phyloP scores from a whole-genome alignment of 139 green algal species.

The Limnomonas spitsbergensis region DNA sequence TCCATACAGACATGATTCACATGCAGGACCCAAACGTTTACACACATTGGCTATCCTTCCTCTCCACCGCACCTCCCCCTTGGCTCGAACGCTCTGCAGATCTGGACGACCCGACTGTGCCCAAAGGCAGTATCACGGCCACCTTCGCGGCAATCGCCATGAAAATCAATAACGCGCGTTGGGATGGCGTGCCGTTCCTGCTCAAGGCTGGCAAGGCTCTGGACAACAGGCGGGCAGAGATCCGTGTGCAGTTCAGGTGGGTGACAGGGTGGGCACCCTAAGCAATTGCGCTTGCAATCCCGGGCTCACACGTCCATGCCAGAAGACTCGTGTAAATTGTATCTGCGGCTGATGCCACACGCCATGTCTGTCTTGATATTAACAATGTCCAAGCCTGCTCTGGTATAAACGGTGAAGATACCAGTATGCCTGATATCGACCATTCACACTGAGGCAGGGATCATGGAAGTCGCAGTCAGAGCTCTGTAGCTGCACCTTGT shows the following conservation, averaged over 20 bases:
- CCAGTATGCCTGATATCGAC: too few species aligned
- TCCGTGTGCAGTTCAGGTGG: conserved; percentile 92
- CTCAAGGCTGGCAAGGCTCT: conserved; percentile 98
- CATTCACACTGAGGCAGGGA: too few species aligned
- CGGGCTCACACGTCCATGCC: not conserved
- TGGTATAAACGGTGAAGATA: too few species aligned
- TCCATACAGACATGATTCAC: too few species aligned
- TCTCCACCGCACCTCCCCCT: not conserved
- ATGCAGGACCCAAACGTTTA: too few species aligned
- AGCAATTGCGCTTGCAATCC: not conserved
- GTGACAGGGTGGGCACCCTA: too few species aligned
- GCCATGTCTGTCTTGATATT: too few species aligned
- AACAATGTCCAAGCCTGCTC: too few species aligned
- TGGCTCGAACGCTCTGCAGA: conserved; percentile 34
- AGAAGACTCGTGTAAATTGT: not conserved
- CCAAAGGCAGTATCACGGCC: conserved; percentile 72
- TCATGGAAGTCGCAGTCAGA: too few species aligned
- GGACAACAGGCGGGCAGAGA: conserved; percentile 84
- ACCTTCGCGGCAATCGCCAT: conserved; percentile 92
- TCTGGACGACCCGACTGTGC: conserved; percentile 94
- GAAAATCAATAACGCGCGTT: conserved; percentile 96
- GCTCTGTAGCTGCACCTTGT: too few species aligned
- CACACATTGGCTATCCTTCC: too few species aligned
- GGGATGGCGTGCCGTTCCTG: conserved; percentile 98
- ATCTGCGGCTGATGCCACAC: not conserved